Evolutionary conservation across 2,329 filamentous ascomycete species (phyloP), one percentile per base, ranked within the genome.

Genomic region (Claviceps pazoutovae): DNA sequence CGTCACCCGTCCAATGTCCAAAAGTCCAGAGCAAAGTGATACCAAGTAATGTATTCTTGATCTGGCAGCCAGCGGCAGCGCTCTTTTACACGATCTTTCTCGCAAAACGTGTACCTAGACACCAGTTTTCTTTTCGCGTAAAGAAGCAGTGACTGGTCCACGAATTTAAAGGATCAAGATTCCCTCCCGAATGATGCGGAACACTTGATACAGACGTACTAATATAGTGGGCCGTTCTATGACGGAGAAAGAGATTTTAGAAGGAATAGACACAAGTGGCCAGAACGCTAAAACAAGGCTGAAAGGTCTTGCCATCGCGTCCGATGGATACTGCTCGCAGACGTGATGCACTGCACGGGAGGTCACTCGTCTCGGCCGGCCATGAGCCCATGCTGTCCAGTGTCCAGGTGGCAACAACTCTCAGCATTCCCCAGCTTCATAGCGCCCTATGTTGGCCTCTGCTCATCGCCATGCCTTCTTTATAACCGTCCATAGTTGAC

Each of bases 401-500:
- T 45, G 9, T 46, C 23, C 2, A 5, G 23, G 16, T 34, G 44
- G 13, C 42, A 13, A 6, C 43, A n/a, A 8, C 14, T n/a, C 43
- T 45, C 43, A 26, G 43, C 9, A 30, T 23, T 45, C 43, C 13
- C 14, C 21, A n/a, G 14, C 5, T 1, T 30, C 43, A 23, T 13
- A 44, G 5, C 43, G 14, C 23, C 39, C 39, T 34, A 4, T 11
- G 9, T 34, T 34, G 1, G 9, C 16, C 14, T 11, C 17, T 21
- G 13, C 14, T 34, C 16, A 34, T 46, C 16, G 14, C 13, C 6
- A 9, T 5, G 17, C 16, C 2, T 23, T 47, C 9, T 50, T 53
- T 56, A 66, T 19, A 60, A 64, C n/a, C 66, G 61, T 44, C 65
- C 64, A 49, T 60, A 68, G 38, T 58, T 60, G 30, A 62, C 60